Base-by-base conservation (phyloP, 1,284 basidiomycete genomes). In the Pulveroboletus sp. region DNA sequence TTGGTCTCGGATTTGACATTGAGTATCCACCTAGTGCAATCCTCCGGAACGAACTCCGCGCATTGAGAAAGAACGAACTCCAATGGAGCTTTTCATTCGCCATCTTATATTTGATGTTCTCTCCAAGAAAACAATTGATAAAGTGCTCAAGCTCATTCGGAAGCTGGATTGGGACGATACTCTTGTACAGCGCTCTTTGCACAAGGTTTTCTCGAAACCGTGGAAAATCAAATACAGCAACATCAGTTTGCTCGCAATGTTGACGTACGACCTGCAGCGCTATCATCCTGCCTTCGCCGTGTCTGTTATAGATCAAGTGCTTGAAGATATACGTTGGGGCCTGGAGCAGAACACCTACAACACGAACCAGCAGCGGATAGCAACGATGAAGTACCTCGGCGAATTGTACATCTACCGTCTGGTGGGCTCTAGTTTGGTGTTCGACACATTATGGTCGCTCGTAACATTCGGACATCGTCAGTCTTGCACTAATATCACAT, bases 401-500 rank as follows among this genome's bases (percentile, higher is more conserved):
- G 97, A 99, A 75, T 77, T 99, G 46, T 99, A 98, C 74, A 98
- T 97, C 73, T 98, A 97, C 71, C 85, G 96, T n/a, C 80, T 98
- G 25, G 78, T 99, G 65, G 91, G 90, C 64, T 94, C 93, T 9
- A 80, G 86, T 5, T 86, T 98, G 67, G 82, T 99, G 39, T 97
- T 99, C 60, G 96, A 99, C 68, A 91, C 89, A 0, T 77, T 99
- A 2, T 99, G 97, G 97, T 91, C 88, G 12, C 74, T 99, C 39
- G 87, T 94, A n/a, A 96, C 94, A 0, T 98, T 97, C 67, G 96
- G 96, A 1, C 96, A 98, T 78, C 86, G 93, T 96, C 62, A 77
- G 94, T 83, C 7, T 52, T n/a, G n/a, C 56, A 5, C 31, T 44
- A 17, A 4, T 25, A 22, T 47, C 15, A 53, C 22, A 45, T 53